Percentiles rank a stretch among this genome's conserved stretches.
Evolutionary conservation across 148 eudicot genomes (phyloP).

Genomic region (Salicornia ramosissima): DNA sequence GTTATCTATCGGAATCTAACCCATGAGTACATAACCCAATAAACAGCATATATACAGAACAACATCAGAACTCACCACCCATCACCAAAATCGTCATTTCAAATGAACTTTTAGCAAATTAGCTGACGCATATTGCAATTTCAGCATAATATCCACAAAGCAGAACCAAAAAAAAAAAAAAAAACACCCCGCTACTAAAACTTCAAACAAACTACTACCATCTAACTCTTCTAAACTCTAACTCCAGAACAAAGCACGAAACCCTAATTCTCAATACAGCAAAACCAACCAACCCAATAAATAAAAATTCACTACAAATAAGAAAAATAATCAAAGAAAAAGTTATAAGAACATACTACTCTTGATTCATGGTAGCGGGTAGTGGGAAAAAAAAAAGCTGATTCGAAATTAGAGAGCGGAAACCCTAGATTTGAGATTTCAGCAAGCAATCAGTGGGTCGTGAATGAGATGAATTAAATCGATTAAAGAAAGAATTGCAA

Average conservation of each 20-base stretch:
- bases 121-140: background rate
- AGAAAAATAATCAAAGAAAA: background rate
- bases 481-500: background rate
- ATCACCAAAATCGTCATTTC: background rate
- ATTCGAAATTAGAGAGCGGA: no score
- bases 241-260: background rate
- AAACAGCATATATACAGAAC: background rate
- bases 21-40: background rate
- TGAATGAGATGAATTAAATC: background rate
- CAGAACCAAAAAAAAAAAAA: no score
- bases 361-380: conserved; percentile 32
- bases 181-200: no score
- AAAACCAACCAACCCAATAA: background rate
- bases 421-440: conserved; percentile 31
- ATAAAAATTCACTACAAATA: background rate
- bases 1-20: no score
- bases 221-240: no score
- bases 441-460: background rate
- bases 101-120: background rate
- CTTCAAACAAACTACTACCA: no score
- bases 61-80: background rate
- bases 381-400: background rate
- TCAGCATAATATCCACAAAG: background rate
- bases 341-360: conserved; percentile 26
- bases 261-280: background rate